Percentiles rank a stretch among this genome's conserved stretches.
phyloP scores from a whole-genome alignment of 495 filamentous ascomycete genomes.

The Xylaria curta region DNA sequence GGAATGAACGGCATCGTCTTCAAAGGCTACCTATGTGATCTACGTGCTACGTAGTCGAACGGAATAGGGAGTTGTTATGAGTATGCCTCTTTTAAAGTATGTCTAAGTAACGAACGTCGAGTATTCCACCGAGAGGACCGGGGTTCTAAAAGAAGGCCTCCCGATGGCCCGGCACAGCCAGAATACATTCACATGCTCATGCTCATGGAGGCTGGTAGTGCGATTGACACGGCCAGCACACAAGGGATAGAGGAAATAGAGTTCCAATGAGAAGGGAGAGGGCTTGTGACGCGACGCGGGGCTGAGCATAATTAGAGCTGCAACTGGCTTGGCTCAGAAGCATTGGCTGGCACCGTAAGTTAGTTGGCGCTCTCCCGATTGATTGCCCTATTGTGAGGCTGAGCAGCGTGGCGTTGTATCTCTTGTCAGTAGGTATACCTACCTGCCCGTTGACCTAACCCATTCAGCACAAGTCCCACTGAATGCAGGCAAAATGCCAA shows the following conservation, averaged over 20 bases:
- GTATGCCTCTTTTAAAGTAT: background rate
- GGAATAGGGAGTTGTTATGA: background rate
- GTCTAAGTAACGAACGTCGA: background rate
- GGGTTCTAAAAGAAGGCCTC: constrained; percentile 3
- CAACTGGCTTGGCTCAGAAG: constrained; percentile 11
- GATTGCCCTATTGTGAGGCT: constrained; percentile 19
- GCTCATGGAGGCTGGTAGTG: constrained; percentile 3
- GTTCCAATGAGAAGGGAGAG: background rate
- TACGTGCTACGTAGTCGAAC: background rate
- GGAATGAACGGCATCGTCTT: constrained; percentile 73
- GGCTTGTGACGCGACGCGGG: background rate
- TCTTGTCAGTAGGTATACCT: no score
- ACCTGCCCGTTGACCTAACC: no score
- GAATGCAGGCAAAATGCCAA: no score
- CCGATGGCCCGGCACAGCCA: constrained; percentile 13
- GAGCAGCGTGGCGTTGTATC: background rate
- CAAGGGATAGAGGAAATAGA: background rate
- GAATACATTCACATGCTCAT: constrained; percentile 11
- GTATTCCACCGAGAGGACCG: background rate
- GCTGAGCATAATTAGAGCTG: constrained; percentile 8
- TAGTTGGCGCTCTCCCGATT: background rate
- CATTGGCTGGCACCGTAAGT: background rate
- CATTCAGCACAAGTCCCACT: no score
- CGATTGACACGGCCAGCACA: constrained; percentile 10
- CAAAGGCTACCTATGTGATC: background rate